phyloP scores from a whole-genome alignment of 495 filamentous ascomycete species.

The Echria macrotheca region DNA sequence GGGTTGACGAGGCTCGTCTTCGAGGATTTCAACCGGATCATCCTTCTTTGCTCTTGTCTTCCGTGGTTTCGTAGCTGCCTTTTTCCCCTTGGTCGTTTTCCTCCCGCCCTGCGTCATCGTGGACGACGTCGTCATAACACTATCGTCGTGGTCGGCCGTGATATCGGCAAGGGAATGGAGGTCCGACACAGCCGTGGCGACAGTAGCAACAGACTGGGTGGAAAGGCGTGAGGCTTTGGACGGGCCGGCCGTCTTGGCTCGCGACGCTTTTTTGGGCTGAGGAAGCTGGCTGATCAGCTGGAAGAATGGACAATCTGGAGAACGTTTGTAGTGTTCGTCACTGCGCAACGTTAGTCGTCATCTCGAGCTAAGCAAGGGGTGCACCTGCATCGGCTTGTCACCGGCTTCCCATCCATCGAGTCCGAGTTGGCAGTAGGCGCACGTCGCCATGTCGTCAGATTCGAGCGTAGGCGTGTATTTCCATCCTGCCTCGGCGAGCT shows the following conservation, averaged over 20 bases:
- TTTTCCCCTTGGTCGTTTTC: conserved; percentile 39
- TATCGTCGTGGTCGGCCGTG: conserved; percentile 59
- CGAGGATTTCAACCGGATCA: conserved; percentile 49
- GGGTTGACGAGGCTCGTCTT: conserved; percentile 34
- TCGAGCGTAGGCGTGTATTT: conserved; percentile 80
- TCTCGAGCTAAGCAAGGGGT: conserved; percentile 9
- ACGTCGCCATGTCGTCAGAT: conserved; percentile 77
- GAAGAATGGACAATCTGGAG: conserved; percentile 80
- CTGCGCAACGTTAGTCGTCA: conserved; percentile 40
- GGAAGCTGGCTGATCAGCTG: conserved; percentile 42
- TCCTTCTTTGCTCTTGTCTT: conserved; percentile 57
- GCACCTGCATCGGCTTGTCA: conserved; percentile 73
- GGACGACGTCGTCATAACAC: conserved; percentile 56
- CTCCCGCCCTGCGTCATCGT: conserved; percentile 50
- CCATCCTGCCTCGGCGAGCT: conserved; percentile 93
- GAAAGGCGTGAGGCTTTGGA: conserved; percentile 72
- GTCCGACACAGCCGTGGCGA: conserved; percentile 45
- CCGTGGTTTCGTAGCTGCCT: conserved; percentile 31
- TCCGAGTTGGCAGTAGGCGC: conserved; percentile 78
- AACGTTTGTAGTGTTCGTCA: conserved; percentile 78
- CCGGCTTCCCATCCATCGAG: conserved; percentile 89
- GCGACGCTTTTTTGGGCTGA: conserved; percentile 45
- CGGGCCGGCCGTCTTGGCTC: conserved; percentile 46
- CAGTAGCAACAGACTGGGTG: conserved; percentile 59
- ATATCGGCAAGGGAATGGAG: conserved; percentile 47